Conservation (phyloP, 164 flowering plant genomes). For the Vitis vinifera region DNA sequence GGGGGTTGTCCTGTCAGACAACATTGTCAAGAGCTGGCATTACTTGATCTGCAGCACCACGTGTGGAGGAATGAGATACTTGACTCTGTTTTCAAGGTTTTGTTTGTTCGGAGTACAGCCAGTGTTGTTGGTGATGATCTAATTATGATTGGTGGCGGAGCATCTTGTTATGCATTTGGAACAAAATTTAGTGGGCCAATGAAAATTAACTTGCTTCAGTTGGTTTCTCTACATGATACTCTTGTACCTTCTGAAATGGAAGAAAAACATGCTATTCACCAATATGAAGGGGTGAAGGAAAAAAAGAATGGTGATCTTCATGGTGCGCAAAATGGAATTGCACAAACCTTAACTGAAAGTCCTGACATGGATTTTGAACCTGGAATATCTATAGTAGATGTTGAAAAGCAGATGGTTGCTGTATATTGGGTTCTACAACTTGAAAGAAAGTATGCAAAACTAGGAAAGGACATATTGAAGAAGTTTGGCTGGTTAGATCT, state of each 20-base stretch:
- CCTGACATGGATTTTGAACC: constrained; percentile 17
- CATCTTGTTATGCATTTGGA: constrained; percentile 96
- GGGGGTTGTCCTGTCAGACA: constrained; percentile 90
- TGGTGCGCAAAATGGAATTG: constrained; percentile 14
- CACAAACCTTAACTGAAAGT: constrained; percentile 15
- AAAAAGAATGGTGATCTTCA: constrained; percentile 5
- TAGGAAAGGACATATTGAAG: constrained; percentile 80
- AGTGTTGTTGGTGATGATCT: constrained; percentile 70
- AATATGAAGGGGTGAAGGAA: constrained; percentile 13
- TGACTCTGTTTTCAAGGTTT: constrained; percentile 41
- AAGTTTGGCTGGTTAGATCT: constrained; percentile 86
- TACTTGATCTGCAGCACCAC: constrained; percentile 52
- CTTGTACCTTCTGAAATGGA: constrained; percentile 13
- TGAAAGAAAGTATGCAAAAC: constrained; percentile 64
- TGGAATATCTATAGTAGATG: constrained; percentile 13
- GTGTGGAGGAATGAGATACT: constrained; percentile 67
- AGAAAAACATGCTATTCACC: constrained; percentile 13
- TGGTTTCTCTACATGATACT: constrained; percentile 17
- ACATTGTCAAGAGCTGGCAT: constrained; percentile 57
- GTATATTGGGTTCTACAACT: constrained; percentile 57
- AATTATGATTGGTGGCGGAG: constrained; percentile 86
- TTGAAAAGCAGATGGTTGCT: constrained; percentile 12
- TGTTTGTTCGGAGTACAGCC: constrained; percentile 82
- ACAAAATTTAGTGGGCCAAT: constrained; percentile 83
- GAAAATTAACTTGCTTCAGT: constrained; percentile 52